phyloP scores from a whole-genome alignment of 148 eudicot species.

The Polygonum maritimum region DNA sequence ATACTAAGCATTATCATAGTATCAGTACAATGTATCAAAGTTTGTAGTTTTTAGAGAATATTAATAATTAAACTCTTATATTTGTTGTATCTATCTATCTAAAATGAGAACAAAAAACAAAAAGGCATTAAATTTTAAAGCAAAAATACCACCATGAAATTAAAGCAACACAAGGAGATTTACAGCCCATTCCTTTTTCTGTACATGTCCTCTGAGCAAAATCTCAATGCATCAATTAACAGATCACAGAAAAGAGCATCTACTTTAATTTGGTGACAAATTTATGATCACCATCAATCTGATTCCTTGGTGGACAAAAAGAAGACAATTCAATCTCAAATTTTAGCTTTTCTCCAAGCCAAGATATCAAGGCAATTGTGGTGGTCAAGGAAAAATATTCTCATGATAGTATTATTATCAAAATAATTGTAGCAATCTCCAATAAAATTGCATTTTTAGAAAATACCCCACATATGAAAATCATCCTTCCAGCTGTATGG shows the following conservation, averaged over 20 bases:
- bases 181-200: slow-evolving; percentile 8
- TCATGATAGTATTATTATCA: slow-evolving; percentile 1
- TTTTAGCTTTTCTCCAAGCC: neutral
- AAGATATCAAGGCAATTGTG: neutral
- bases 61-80: neutral
- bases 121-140: neutral
- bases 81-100: neutral
- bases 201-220: neutral
- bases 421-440: slow-evolving; percentile 4
- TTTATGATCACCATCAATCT: slow-evolving; percentile 4
- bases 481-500: slow-evolving; percentile 11
- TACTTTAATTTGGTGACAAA: slow-evolving; percentile 1
- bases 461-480: neutral
- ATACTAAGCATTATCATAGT: too few relatives aligned
- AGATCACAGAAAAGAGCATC: neutral
- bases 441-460: neutral
- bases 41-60: neutral
- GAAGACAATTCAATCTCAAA: slow-evolving; percentile 3
- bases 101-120: neutral
- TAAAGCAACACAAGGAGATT: neutral
- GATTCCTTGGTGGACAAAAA: slow-evolving; percentile 4
- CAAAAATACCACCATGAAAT: neutral
- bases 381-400: slow-evolving; percentile 5
- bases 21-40: neutral
- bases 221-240: neutral